Percentiles rank a stretch among this genome's conserved stretches.
Conservation (phyloP, 306 rosid species). For the Sesbania bispinosa region DNA sequence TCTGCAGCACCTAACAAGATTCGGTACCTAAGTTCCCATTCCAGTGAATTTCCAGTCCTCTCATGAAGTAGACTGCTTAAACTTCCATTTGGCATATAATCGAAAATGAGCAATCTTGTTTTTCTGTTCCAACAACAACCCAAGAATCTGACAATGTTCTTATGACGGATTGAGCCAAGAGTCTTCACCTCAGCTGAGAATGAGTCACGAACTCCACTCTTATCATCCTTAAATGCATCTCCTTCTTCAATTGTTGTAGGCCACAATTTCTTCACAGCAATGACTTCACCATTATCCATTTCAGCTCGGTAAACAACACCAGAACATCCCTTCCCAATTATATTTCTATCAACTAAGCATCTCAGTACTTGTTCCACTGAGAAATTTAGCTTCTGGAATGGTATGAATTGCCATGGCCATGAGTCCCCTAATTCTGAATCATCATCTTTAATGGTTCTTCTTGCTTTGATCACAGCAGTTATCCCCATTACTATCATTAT, state of each 20-base stretch:
- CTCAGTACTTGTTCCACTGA: conserved; percentile 71
- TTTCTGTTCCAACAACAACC: conserved; percentile 80
- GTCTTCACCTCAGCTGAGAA: conserved; percentile 82
- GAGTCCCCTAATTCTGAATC: conserved; percentile 81
- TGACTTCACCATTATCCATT: conserved; percentile 64
- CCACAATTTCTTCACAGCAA: conserved; percentile 97
- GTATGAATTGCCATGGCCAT: conserved; percentile 92
- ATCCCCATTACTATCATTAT: conserved; percentile 74
- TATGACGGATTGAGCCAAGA: conserved; percentile 85
- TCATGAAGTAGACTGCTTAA: conserved; percentile 82
- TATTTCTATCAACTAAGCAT: conserved; percentile 67
- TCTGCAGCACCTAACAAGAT: conserved; percentile 87
- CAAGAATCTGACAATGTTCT: conserved; percentile 86
- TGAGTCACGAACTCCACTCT: conserved; percentile 71
- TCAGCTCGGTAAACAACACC: conserved; percentile 90
- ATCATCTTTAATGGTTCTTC: conserved; percentile 48
- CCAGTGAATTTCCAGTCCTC: conserved; percentile 66
- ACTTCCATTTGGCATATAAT: conserved; percentile 94
- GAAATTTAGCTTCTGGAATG: conserved; percentile 86
- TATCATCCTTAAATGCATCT: conserved; percentile 52
- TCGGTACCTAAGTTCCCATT: conserved; percentile 89
- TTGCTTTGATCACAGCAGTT: conserved; percentile 72
- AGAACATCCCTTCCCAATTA: conserved; percentile 88
- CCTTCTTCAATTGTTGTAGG: conserved; percentile 53
- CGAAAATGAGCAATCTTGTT: conserved; percentile 82